Base-by-base conservation (phyloP, 805 yeast species). In the Metschnikowia aberdeeniae region DNA sequence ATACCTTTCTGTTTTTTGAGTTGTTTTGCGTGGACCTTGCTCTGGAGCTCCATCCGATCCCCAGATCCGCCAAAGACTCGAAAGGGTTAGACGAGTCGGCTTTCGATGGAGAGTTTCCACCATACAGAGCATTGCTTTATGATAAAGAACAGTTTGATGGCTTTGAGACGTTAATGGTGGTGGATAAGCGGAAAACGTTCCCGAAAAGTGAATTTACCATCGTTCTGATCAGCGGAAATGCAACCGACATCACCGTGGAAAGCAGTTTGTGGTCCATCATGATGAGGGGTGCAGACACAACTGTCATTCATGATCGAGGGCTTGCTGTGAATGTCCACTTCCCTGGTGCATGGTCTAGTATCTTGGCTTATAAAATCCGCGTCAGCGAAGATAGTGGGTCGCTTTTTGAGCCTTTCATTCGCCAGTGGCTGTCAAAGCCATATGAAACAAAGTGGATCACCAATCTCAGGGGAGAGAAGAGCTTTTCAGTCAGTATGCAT, bases 361-460 rank as follows among this genome's bases (percentile, higher is more conserved):
- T 84, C 5, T 58, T 85, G 19, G 78, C 83, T 0, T 85, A 80
- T 57, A 67, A 61, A 29, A 49, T 78, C 8, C 51, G 49, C 10
- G 42, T 70, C 7, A 44, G 43, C n/a, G 53, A 52, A 29, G 44
- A 42, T 4, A 42, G 53, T 26, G 52, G 49, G 4, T 13, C 26
- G 6, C 40, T 49, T 3, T 85, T 83, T 55, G 63, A 77, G 17
- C 86, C 95, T 1, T 70, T 89, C 31, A 62, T 86, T 3, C 73
- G 89, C 45, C 96, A 89, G 61, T 76, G 77, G 66, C 68, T 79
- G 4, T 66, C 70, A 9, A 81, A 80, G 30, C 86, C 86, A 0
- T 75, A 68, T 53, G 97, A 90, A 60, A 75, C 88, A 0, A 89
- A 88, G 64, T 90, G 92, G 89, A 86, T 82, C 55, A 63, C 84